Base-by-base conservation (phyloP, 2,329 filamentous ascomycete genomes). In the Fusarium austroafricanum region DNA sequence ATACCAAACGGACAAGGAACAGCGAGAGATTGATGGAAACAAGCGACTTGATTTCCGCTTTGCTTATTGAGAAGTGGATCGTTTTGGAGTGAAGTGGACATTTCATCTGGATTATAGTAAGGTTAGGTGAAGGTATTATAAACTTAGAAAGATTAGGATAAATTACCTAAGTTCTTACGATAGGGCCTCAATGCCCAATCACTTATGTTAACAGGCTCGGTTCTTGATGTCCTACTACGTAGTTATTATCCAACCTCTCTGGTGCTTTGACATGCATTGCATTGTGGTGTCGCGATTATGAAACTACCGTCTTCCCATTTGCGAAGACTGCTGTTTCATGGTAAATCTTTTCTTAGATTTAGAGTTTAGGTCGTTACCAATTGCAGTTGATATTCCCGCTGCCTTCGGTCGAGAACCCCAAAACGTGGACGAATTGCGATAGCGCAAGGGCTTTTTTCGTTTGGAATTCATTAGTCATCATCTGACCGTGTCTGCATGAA, bases 1-100 rank as follows among this genome's bases (percentile, higher is more conserved):
- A 5, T 86, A 87, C 55, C 82, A 84, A 69, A 78, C 76, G 5
- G 80, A 84, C 45, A 76, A 78, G n/a, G 76, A 71, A 33, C 78
- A 78, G 11, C 76, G 82, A 33, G 82, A 84, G 63, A 67, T 73
- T 37, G 83, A 85, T 23, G 83, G 84, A 3, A 85, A 85, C 68
- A 82, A 81, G 73, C 77, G 83, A 26, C 61, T 86, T 20, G 83
- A 86, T 68, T 85, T 86, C 70, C 77, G 82, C n/a, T 86, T 85
- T 70, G 79, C 79, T 10, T 83, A 84, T 65, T 51, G n/a, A 61
- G 18, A 43, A 20, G 31, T 26, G 2, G 8, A 6, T 17, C 17
- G n/a, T 20, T 20, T 23, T 26, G 29, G 15, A 15, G 26, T 10
- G 12, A 15, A 26, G 10, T 21, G 23, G 35, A 21, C 18, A 39